phyloP scores from a whole-genome alignment of 257 asterid genomes.

The Misopates orontium region DNA sequence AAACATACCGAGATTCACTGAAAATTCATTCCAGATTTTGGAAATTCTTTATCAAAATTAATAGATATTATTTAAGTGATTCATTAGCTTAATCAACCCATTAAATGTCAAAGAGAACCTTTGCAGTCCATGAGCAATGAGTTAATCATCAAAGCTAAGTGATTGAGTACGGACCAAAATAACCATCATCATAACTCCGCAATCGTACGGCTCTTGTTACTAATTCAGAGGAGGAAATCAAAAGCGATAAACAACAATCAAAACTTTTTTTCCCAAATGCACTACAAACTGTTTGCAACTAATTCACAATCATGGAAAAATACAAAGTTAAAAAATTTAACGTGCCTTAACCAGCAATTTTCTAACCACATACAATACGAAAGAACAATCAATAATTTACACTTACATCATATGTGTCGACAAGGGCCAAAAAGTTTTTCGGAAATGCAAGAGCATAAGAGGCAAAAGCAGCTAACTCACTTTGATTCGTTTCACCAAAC shows the following conservation, averaged over 20 bases:
- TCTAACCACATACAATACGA: background rate
- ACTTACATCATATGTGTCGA: slow-evolving; percentile 75
- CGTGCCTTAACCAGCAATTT: slow-evolving; percentile 19
- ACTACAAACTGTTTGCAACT: slow-evolving; percentile 6
- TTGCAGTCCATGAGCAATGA: background rate
- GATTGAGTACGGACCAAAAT: background rate
- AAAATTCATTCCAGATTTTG: background rate
- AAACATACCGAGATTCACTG: slow-evolving; percentile 10
- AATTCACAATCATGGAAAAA: background rate
- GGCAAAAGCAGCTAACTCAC: slow-evolving; percentile 63
- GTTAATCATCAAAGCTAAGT: background rate
- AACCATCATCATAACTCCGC: background rate
- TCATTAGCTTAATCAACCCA: slow-evolving; percentile 1
- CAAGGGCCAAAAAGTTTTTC: slow-evolving; percentile 57
- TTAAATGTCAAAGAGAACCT: background rate
- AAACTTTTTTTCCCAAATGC: slow-evolving; percentile 13
- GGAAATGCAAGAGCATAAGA: slow-evolving; percentile 74
- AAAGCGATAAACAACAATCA: background rate
- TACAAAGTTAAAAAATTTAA: background rate
- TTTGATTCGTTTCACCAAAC: slow-evolving; percentile 66
- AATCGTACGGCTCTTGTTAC: background rate
- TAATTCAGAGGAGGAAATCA: background rate
- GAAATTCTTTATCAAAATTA: background rate
- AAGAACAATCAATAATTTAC: background rate
- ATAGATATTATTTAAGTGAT: slow-evolving; percentile 6